Conservation (phyloP, 1,284 basidiomycete genomes). For the Apiotrichum veenhuisii region DNA sequence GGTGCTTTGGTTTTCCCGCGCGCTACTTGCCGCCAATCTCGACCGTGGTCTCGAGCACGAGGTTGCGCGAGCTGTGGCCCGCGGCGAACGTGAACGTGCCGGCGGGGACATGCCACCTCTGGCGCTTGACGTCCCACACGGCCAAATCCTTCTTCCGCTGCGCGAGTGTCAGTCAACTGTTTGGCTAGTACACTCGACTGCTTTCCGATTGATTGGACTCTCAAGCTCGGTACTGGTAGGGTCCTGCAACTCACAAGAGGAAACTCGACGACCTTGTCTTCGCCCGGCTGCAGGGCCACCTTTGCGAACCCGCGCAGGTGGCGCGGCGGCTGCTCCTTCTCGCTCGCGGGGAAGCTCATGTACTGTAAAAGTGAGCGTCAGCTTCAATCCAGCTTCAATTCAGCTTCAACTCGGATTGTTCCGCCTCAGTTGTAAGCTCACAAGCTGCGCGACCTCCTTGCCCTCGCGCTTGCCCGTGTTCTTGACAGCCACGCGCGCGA, state of each 20-base stretch:
- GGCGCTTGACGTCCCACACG: slow-evolving; percentile 47
- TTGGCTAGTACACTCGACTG: too few species aligned
- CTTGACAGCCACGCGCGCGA: slow-evolving; percentile 44
- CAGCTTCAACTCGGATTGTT: too few species aligned
- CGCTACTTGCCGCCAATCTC: background rate
- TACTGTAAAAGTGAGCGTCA: slow-evolving; percentile 37
- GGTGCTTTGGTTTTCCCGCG: too few species aligned
- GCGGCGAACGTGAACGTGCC: slow-evolving; percentile 42
- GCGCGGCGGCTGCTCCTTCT: slow-evolving; percentile 44
- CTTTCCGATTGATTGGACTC: too few species aligned
- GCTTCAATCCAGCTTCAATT: too few species aligned
- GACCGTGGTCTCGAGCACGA: slow-evolving; percentile 19
- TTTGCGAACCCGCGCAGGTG: slow-evolving; percentile 48
- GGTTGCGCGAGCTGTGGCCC: slow-evolving; percentile 42
- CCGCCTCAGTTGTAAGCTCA: slow-evolving; percentile 16
- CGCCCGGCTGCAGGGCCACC: slow-evolving; percentile 38
- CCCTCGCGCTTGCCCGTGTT: slow-evolving; percentile 50
- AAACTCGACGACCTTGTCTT: slow-evolving; percentile 39
- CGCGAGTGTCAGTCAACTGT: background rate
- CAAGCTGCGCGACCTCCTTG: slow-evolving; percentile 52
- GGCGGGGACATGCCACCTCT: slow-evolving; percentile 46
- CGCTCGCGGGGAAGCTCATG: slow-evolving; percentile 45
- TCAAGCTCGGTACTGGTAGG: too few species aligned
- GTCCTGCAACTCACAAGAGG: slow-evolving; percentile 37
- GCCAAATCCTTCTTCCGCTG: slow-evolving; percentile 51